Evolutionary conservation across 1,139 yeast species (phyloP), one percentile per base, ranked within the genome.

Genomic region (Sugiyamaella xylanicola): DNA sequence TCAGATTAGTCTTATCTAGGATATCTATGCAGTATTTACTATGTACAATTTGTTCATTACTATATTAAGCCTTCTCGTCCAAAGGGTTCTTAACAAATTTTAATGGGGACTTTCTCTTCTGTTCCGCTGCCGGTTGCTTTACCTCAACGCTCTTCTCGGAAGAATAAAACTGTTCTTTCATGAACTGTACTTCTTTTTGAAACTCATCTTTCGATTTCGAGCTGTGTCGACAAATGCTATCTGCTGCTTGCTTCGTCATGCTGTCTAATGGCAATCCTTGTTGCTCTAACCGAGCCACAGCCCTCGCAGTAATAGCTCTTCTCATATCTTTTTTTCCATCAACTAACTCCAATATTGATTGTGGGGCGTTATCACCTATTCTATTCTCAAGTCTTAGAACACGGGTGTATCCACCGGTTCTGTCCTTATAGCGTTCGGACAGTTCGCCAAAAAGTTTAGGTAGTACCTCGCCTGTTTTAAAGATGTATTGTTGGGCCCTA

Each of bases 321-420:
- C 86, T 83, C 76, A 88, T 80, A 68, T 90, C 96, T 63, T 83
- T 80, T 29, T 81, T 81, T 11, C 87, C 85, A 63, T 88, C 97
- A 1, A 93, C 96, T 53, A 95, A 77, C 72, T 95, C 99, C 55
- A 95, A 70, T 15, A 93, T 85, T 1, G 95, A 85, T 79, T 88
- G 93, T 20, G 95, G 93, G 0, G 98, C 97, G 61, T 86, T 87
- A 70, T 95, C 99, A 63, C 93, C 95, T 53, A 86, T 73, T 64
- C 99, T 79, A 32, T 95, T 91, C 71, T 93, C 98, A 61, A 95
- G 76, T 65, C 83, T 85, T 63, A 92, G 75, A 57, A 92, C 83
- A 62, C 99, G 81, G 13, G 98, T 91, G 74, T 86, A 93, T 1
- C 98, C 98, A 59, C 90, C 88, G 0, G 74, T 69, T 71, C 97